A percentile compares a stretch with the other conserved stretches of the same genome.
Conservation (phyloP, 768 basidiomycete genomes). For the Phlebiopsis gigantea region DNA sequence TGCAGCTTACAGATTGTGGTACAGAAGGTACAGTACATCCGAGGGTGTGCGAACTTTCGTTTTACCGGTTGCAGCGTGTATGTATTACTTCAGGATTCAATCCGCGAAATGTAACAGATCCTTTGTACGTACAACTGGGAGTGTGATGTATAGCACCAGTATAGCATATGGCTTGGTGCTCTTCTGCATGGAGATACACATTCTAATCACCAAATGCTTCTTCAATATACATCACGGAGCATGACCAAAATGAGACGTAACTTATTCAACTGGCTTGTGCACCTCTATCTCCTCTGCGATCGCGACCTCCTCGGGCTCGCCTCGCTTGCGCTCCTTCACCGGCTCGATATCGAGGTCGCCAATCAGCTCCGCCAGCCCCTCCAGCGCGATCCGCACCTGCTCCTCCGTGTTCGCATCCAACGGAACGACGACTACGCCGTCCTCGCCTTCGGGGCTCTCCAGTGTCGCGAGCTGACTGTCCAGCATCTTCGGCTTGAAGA, state of each 20-base stretch:
- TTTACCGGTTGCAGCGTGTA: no score
- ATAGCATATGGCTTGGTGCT: no score
- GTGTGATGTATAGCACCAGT: no score
- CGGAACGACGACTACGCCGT: conserved; percentile 60
- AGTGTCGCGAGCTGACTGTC: conserved; percentile 70
- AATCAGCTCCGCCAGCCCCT: conserved; percentile 30
- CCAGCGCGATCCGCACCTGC: conserved; percentile 46
- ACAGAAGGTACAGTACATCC: no score
- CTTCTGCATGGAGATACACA: no score
- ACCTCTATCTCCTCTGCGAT: not conserved
- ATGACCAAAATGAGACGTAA: conserved; percentile 4
- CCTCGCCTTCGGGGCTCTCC: conserved; percentile 64
- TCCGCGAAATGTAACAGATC: no score
- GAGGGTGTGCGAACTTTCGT: no score
- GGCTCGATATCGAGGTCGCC: conserved; percentile 1
- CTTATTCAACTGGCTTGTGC: not conserved
- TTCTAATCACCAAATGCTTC: no score
- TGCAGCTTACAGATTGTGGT: no score
- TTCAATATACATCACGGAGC: no score
- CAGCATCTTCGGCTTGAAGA: conserved; percentile 81
- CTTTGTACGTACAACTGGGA: no score
- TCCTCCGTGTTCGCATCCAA: conserved; percentile 46
- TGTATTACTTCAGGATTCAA: no score
- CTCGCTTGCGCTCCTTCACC: not conserved
- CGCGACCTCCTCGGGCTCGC: not conserved